A percentile compares a stretch with the other conserved stretches of the same genome.
These are phyloP conservation scores for Pythium folliculosum DNA, from an alignment of 352 stramenopile species.

Conservation along the genomic window DNA sequence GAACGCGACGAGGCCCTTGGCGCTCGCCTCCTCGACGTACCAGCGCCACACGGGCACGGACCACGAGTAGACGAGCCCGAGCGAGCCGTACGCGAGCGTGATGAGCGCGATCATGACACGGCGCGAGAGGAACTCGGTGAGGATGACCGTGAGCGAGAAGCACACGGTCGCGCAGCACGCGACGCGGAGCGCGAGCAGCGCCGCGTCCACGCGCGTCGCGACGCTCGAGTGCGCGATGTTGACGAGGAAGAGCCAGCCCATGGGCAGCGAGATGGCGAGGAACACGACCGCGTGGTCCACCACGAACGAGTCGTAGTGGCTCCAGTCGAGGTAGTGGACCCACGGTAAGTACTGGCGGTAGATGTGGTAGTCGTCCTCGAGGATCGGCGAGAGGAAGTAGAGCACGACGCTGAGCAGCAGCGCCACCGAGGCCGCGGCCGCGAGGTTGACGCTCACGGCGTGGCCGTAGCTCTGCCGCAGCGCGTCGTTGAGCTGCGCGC, in stretches of 20 bases:
- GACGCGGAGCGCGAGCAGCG: constrained; percentile 59
- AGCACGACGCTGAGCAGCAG: constrained; percentile 55
- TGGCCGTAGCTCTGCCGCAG: constrained; percentile 64
- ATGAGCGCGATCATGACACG: constrained; percentile 73
- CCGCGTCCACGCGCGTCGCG: constrained; percentile 48
- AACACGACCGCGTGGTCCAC: constrained; percentile 74
- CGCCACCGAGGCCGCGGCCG: constrained; percentile 44
- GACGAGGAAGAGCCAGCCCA: constrained; percentile 65
- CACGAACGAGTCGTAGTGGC: constrained; percentile 72
- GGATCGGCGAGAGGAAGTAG: constrained; percentile 54
- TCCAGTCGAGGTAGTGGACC: constrained; percentile 56
- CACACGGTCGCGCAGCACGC: constrained; percentile 66
- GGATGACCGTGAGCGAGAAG: constrained; percentile 68
- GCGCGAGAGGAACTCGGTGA: constrained; percentile 77
- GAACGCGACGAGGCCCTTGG: constrained; percentile 61
- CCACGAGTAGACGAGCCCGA: constrained; percentile 79
- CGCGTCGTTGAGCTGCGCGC: constrained; percentile 41
- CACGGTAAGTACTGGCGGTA: constrained; percentile 60
- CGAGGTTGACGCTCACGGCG: constrained; percentile 51
- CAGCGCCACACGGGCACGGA: constrained; percentile 76
- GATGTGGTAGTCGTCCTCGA: constrained; percentile 53
- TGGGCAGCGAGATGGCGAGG: constrained; percentile 57
- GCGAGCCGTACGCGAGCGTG: constrained; percentile 58
- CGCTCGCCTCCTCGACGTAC: constrained; percentile 62
- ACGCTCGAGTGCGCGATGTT: constrained; percentile 65